A percentile compares a stretch with the other conserved stretches of the same genome.
Evolutionary conservation across 2,329 filamentous ascomycete genomes (phyloP).

Genomic region (Colletotrichum paranaense): DNA sequence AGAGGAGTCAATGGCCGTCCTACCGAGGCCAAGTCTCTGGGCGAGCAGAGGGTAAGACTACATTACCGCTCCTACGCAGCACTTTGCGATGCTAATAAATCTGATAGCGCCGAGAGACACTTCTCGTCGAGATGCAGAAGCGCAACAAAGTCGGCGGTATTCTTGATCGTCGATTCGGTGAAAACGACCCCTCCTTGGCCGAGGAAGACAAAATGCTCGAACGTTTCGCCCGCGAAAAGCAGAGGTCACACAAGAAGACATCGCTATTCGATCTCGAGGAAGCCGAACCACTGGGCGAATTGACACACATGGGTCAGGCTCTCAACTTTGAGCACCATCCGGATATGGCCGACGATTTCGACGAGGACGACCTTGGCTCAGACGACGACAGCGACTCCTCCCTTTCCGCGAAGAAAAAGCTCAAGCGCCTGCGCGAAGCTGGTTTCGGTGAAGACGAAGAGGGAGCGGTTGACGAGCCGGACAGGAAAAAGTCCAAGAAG

Average conservation of each 20-base stretch:
- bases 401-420: slow-evolving; percentile 63
- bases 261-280: slow-evolving; percentile 93
- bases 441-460: slow-evolving; percentile 56
- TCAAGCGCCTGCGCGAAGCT: slow-evolving; percentile 67
- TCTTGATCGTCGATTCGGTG: slow-evolving; percentile 92
- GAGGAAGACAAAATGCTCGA: slow-evolving; percentile 93
- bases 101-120: slow-evolving; percentile 77
- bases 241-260: slow-evolving; percentile 79
- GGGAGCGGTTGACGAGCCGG: slow-evolving; percentile 68
- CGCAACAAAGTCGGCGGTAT: slow-evolving; percentile 94
- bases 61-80: slow-evolving; percentile 28
- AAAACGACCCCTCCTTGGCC: slow-evolving; percentile 93
- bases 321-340: slow-evolving; percentile 64
- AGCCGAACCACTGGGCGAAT: slow-evolving; percentile 70
- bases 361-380: slow-evolving; percentile 75
- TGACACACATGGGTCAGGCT: slow-evolving; percentile 87
- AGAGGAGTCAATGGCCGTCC: slow-evolving; percentile 78
- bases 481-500: slow-evolving; percentile 92
- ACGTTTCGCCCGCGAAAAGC: slow-evolving; percentile 89
- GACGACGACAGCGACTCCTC: slow-evolving; percentile 69
- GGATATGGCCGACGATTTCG: slow-evolving; percentile 75
- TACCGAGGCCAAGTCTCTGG: slow-evolving; percentile 84
- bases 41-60: slow-evolving; percentile 80
- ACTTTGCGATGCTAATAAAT: neutral
- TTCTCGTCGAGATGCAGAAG: slow-evolving; percentile 89